Conservation (phyloP, 139 green algal species). For the Auxenochlorella pyrenoidosa region DNA sequence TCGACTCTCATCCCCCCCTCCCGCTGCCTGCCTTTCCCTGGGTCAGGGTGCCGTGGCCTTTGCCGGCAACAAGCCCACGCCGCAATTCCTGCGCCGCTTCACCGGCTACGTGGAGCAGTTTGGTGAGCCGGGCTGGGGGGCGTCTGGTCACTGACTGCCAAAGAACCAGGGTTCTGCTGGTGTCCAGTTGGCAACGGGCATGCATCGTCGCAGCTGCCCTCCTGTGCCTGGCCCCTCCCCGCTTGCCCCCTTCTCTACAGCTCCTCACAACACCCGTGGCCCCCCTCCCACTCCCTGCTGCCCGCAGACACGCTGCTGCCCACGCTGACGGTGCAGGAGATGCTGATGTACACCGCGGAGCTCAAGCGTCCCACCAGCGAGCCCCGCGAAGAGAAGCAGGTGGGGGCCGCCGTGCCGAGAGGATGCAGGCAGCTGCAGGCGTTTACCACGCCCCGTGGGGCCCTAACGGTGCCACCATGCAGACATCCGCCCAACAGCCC, state of each 20-base stretch:
- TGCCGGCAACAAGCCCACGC: slow-evolving; percentile 68
- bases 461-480: no score
- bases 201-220: background rate
- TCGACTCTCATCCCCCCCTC: no score
- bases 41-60: slow-evolving; percentile 67
- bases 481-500: no score
- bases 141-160: no score
- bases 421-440: background rate
- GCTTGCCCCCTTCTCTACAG: background rate
- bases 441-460: no score
- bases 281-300: background rate
- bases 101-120: slow-evolving; percentile 86
- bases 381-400: background rate
- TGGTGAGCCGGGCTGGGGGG: slow-evolving; percentile 5
- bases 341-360: slow-evolving; percentile 33
- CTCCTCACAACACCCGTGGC: background rate
- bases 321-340: slow-evolving; percentile 49
- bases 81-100: slow-evolving; percentile 70
- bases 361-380: slow-evolving; percentile 1
- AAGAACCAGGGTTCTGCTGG: no score
- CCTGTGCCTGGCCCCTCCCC: background rate
- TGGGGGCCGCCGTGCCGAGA: background rate
- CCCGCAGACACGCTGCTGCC: slow-evolving; percentile 42
- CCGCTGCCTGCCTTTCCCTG: no score
- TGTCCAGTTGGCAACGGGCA: no score